Conservation (phyloP, 2,329 filamentous ascomycete genomes). For the Diaporthe ampelina region DNA sequence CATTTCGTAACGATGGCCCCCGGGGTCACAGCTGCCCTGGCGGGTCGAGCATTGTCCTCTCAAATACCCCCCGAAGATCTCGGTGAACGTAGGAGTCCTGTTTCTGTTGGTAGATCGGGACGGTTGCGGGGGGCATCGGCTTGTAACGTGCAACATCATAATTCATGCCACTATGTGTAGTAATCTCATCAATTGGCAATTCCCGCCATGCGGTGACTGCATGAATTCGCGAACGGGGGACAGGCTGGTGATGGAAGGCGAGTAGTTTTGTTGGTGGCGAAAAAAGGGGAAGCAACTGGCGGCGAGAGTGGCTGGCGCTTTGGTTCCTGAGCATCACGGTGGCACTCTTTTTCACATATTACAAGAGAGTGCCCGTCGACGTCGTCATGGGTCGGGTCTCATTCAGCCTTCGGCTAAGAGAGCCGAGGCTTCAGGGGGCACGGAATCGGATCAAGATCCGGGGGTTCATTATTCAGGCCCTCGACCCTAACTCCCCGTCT, state of each 20-base stretch:
- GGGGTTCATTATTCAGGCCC: not conserved
- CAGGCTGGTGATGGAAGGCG: too few relatives aligned
- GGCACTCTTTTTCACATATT: not conserved
- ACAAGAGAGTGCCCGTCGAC: not conserved
- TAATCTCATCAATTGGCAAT: too few relatives aligned
- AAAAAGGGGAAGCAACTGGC: too few relatives aligned
- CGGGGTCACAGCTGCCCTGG: not conserved
- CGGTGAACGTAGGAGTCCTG: not conserved
- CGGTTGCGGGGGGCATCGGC: too few relatives aligned
- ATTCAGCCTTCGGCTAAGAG: not conserved
- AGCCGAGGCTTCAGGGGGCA: not conserved
- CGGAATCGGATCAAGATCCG: slow-evolving; percentile 25
- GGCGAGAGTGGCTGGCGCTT: too few relatives aligned
- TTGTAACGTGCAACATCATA: too few relatives aligned
- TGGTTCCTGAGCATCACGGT: not conserved
- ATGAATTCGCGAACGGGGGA: too few relatives aligned
- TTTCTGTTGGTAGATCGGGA: not conserved
- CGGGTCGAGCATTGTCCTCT: not conserved
- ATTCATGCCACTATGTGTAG: too few relatives aligned
- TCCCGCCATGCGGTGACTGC: too few relatives aligned
- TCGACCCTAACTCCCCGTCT: slow-evolving; percentile 2
- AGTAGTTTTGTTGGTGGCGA: too few relatives aligned
- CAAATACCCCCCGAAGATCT: not conserved
- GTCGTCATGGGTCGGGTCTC: not conserved
- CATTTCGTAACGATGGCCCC: not conserved